A percentile compares a stretch with the other conserved stretches of the same genome.
These are phyloP conservation scores for Panicum miliaceum DNA, from an alignment of 176 grass and related monocot species.

Conservation along the genomic window DNA sequence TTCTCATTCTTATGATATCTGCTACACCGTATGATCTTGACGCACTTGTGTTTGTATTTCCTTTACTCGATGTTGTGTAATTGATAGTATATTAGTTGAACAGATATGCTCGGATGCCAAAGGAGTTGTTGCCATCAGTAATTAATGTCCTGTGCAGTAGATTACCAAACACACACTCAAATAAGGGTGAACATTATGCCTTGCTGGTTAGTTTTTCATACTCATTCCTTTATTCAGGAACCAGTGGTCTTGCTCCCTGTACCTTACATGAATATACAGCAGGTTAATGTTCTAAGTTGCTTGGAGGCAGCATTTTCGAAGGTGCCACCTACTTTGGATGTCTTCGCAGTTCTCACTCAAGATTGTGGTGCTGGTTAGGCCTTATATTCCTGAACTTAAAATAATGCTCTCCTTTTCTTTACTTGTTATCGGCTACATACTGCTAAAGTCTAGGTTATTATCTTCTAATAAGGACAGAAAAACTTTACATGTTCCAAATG, in stretches of 20 bases:
- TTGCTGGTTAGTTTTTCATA: conserved; percentile 71
- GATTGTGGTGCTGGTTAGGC: conserved; percentile 59
- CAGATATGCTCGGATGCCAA: conserved; percentile 90
- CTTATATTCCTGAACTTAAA: conserved; percentile 40
- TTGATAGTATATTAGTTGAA: conserved; percentile 42
- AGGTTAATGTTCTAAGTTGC: conserved; percentile 92
- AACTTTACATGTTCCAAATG: conserved; percentile 16
- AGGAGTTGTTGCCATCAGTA: conserved; percentile 71
- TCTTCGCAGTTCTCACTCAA: conserved; percentile 68
- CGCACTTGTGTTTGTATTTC: conserved; percentile 20
- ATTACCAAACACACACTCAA: conserved; percentile 43
- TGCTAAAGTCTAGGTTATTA: conserved; percentile 18
- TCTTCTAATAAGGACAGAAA: conserved; percentile 21
- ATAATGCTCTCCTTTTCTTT: conserved; percentile 25
- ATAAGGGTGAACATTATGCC: conserved; percentile 71
- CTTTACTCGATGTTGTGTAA: conserved; percentile 27
- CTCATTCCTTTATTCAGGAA: conserved; percentile 31
- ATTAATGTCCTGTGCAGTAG: conserved; percentile 65
- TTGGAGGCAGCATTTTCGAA: conserved; percentile 83
- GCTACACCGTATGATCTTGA: conserved; percentile 83
- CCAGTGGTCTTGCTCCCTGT: not conserved
- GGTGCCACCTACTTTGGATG: conserved; percentile 71
- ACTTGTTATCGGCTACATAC: conserved; percentile 12
- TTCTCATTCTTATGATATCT: conserved; percentile 85
- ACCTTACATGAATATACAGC: conserved; percentile 40